These are phyloP conservation scores for Cutaneotrichosporon spelunceum DNA, from an alignment of 1,284 basidiomycete genomes.

Conservation along the genomic window DNA sequence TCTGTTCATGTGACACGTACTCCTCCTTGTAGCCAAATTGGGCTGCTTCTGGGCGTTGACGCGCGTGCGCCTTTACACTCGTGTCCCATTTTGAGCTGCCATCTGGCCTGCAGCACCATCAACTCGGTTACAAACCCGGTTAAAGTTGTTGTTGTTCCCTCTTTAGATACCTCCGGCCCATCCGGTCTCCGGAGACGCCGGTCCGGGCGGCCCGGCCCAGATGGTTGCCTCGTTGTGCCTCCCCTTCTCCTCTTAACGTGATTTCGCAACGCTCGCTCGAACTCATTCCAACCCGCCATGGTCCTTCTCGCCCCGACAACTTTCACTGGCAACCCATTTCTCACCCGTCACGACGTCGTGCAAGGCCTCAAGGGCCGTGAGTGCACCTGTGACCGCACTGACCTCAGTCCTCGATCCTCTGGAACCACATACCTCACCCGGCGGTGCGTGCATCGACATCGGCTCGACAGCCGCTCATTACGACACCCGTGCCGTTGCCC, in stretches of 20 bases:
- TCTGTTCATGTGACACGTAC: too few species aligned
- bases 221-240: too few species aligned
- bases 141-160: too few species aligned
- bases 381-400: slow-evolving; percentile 10
- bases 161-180: background rate
- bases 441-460: slow-evolving; percentile 66
- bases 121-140: too few species aligned
- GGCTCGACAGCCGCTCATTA: slow-evolving; percentile 72
- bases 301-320: slow-evolving; percentile 30
- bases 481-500: slow-evolving; percentile 67
- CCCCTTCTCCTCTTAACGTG: background rate
- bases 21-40: too few species aligned
- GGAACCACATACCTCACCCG: slow-evolving; percentile 65
- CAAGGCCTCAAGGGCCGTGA: slow-evolving; percentile 56
- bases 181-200: background rate
- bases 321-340: slow-evolving; percentile 57
- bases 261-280: background rate
- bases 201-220: background rate
- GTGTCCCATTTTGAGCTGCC: too few species aligned
- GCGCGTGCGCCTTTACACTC: too few species aligned
- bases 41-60: too few species aligned
- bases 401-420: slow-evolving; percentile 62
- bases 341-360: slow-evolving; percentile 61
- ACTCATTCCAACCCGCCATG: slow-evolving; percentile 26
- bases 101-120: too few species aligned